These are phyloP conservation scores for Gastrolobium bilobum DNA, from an alignment of 306 rosid species.

Conservation along the genomic window DNA sequence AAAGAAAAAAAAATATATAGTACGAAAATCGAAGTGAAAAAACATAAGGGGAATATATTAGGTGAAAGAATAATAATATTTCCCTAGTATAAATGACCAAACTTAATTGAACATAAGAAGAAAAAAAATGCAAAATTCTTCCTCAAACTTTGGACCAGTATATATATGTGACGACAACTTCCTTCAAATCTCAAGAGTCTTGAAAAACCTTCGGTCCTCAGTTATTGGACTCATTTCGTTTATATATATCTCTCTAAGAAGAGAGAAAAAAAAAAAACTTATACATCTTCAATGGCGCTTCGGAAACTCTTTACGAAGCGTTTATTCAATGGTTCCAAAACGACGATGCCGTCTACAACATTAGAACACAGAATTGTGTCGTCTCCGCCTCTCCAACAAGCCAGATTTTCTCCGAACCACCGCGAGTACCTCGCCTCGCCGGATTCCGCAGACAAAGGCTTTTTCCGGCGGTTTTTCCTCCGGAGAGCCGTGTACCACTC, in stretches of 20 bases:
- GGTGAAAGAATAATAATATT: too few relatives aligned
- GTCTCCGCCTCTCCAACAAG: slow-evolving; percentile 21
- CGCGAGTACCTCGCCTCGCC: slow-evolving; percentile 55
- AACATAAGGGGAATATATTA: too few relatives aligned
- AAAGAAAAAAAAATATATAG: too few relatives aligned
- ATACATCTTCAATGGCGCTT: slow-evolving; percentile 67
- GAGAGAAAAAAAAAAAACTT: neutral
- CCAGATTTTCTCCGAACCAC: slow-evolving; percentile 47
- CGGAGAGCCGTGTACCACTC: slow-evolving; percentile 56
- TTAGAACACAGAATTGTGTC: slow-evolving; percentile 6
- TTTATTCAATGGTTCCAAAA: slow-evolving; percentile 40
- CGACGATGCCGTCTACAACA: slow-evolving; percentile 21
- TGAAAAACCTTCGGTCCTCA: slow-evolving; percentile 11
- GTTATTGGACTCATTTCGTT: neutral
- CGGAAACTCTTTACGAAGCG: slow-evolving; percentile 63
- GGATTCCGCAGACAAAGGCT: slow-evolving; percentile 46
- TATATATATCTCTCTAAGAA: neutral
- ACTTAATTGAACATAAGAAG: neutral
- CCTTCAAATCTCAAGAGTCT: slow-evolving; percentile 1
- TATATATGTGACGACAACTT: slow-evolving; percentile 38
- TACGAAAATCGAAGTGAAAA: too few relatives aligned
- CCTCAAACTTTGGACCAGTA: slow-evolving; percentile 47
- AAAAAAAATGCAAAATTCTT: neutral
- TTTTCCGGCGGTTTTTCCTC: slow-evolving; percentile 67
- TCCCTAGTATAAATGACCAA: neutral